Evolutionary conservation across 2,329 filamentous ascomycete genomes (phyloP).

Genomic region (Beauveria varroae): DNA sequence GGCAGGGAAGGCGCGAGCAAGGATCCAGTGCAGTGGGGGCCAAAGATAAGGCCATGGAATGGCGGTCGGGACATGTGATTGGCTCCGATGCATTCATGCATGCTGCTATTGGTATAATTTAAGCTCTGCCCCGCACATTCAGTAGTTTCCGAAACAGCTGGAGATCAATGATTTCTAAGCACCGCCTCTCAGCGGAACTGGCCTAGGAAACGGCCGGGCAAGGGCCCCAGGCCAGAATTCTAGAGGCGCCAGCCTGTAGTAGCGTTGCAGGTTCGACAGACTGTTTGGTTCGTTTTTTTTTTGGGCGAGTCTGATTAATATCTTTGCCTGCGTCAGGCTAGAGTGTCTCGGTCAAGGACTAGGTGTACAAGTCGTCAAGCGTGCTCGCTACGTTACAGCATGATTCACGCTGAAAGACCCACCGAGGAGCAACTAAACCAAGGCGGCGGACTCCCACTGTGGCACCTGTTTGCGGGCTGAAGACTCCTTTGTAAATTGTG

Average conservation of each 20-base stretch:
- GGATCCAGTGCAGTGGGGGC: neutral
- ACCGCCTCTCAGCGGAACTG: neutral
- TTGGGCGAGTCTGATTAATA: no score
- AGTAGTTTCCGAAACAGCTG: neutral
- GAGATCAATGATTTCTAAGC: neutral
- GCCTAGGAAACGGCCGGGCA: no score
- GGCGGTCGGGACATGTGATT: neutral
- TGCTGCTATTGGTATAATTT: neutral
- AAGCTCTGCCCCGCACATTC: neutral
- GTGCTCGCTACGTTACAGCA: neutral
- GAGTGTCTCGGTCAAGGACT: no score
- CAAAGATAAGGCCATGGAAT: neutral
- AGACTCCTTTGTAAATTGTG: neutral
- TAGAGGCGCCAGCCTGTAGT: no score
- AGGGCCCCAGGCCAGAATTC: no score
- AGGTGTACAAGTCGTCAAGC: no score
- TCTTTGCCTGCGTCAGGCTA: no score
- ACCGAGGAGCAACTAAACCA: neutral
- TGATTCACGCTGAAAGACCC: neutral
- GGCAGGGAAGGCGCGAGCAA: no score
- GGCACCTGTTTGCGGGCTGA: neutral
- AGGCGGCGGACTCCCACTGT: neutral
- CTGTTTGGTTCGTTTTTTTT: no score
- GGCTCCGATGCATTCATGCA: neutral
- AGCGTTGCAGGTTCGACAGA: no score